Conservation (phyloP, 306 rosid genomes). For the Citrullus colocynthis region DNA sequence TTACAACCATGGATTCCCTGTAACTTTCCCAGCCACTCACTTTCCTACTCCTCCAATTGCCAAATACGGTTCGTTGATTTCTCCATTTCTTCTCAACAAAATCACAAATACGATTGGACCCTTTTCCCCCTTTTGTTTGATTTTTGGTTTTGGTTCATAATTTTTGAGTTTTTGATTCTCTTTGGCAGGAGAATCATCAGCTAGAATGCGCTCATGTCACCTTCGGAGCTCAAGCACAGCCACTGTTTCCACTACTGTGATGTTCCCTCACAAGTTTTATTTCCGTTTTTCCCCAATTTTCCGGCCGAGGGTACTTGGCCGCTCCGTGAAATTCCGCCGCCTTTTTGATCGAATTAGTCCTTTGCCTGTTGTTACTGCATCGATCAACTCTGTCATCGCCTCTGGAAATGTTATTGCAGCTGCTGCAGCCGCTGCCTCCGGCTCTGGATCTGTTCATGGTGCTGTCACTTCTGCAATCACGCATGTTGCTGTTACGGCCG, state of each 20-base stretch:
- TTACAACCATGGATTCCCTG: slow-evolving; percentile 6
- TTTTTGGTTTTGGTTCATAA: neutral
- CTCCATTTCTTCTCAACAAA: neutral
- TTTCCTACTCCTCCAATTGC: neutral
- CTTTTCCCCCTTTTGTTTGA: neutral
- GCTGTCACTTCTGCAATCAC: slow-evolving; percentile 91
- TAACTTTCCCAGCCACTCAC: slow-evolving; percentile 5
- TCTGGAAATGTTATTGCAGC: slow-evolving; percentile 73
- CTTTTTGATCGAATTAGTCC: slow-evolving; percentile 34
- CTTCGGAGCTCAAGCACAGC: neutral
- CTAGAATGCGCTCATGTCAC: slow-evolving; percentile 38
- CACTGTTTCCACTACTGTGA: slow-evolving; percentile 10
- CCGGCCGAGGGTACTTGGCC: slow-evolving; percentile 21
- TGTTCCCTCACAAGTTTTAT: slow-evolving; percentile 34
- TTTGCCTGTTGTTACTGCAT: slow-evolving; percentile 31
- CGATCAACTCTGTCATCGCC: slow-evolving; percentile 38
- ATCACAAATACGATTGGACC: neutral
- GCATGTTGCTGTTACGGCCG: slow-evolving; percentile 91
- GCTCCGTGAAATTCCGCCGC: slow-evolving; percentile 34
- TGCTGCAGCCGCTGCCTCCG: slow-evolving; percentile 45
- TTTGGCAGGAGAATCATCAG: neutral
- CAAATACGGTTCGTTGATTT: neutral
- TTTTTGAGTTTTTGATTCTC: neutral
- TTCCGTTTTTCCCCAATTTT: slow-evolving; percentile 23
- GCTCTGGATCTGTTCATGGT: slow-evolving; percentile 47